phyloP scores from a whole-genome alignment of 2,329 filamentous ascomycete species.

The Talaromyces sp. region DNA sequence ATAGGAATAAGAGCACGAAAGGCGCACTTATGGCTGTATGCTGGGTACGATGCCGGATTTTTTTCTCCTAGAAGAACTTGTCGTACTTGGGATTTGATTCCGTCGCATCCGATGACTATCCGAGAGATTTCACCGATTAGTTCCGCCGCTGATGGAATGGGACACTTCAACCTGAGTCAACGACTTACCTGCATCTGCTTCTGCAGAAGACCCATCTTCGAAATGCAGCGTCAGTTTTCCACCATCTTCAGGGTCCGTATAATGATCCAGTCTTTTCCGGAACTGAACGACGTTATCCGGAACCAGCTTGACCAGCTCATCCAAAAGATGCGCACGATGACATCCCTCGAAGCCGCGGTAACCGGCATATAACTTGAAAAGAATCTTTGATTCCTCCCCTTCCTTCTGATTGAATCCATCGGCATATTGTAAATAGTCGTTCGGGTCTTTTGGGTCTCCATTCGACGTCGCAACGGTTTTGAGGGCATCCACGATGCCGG shows the following conservation, averaged over 20 bases:
- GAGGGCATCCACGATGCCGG: slow-evolving; percentile 25
- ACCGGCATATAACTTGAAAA: slow-evolving; percentile 26
- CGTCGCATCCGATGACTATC: slow-evolving; percentile 33
- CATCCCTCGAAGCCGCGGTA: slow-evolving; percentile 29
- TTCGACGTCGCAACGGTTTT: slow-evolving; percentile 28
- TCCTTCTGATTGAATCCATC: slow-evolving; percentile 17
- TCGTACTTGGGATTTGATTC: slow-evolving; percentile 28
- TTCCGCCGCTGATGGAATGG: slow-evolving; percentile 21
- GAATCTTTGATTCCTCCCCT: slow-evolving; percentile 11
- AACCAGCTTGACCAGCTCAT: slow-evolving; percentile 25
- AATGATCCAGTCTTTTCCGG: slow-evolving; percentile 22
- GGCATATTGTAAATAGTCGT: slow-evolving; percentile 18
- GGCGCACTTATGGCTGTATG: slow-evolving; percentile 29
- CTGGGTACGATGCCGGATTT: slow-evolving; percentile 14
- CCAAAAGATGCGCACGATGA: slow-evolving; percentile 29
- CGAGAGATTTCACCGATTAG: neutral
- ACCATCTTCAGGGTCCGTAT: slow-evolving; percentile 14
- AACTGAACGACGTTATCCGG: slow-evolving; percentile 26
- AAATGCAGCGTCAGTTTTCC: slow-evolving; percentile 21
- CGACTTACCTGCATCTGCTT: slow-evolving; percentile 25
- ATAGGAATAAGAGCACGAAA: slow-evolving; percentile 46
- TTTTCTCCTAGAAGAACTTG: slow-evolving; percentile 23
- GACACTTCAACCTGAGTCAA: too few relatives aligned
- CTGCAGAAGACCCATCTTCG: slow-evolving; percentile 25
- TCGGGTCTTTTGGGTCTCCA: slow-evolving; percentile 18